Base-by-base conservation (phyloP, 2,329 filamentous ascomycete genomes). In the Penicillium sp. region DNA sequence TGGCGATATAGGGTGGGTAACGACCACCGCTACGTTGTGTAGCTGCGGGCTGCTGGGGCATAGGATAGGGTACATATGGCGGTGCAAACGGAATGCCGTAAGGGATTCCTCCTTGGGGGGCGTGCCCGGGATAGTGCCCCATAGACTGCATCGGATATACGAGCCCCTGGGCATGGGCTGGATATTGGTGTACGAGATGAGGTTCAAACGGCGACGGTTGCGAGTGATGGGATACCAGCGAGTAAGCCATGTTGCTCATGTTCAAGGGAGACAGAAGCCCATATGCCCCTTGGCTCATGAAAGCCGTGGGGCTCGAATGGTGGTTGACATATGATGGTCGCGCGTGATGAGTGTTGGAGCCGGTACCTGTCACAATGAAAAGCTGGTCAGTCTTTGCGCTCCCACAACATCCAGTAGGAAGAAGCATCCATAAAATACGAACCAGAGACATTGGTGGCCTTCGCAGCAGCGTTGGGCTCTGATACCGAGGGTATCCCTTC, bases 91-190 rank as follows among this genome's bases (percentile, higher is more conserved):
- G 53, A 18, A 56, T 27, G 18, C 48, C 54, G 44, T 55, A 63
- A 6, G 56, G 37, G 15, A 56, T 43, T 14, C 44, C 48, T 11
- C 48, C 48, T 14, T 40, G 51, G 4, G 48, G 23, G 13, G 34
- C 38, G 23, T 46, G 48, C 7, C 51, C 51, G 15, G 45, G 35
- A 39, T 53, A 63, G 20, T 51, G 52, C n/a, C 52, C 43, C 36
- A 59, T 45, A 10, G 58, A 50, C 13, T 53, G 56, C 27, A 64
- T 47, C 14, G 58, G 52, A 39, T 65, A 66, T 18, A 63, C 38
- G 15, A 59, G 39, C 5, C 57, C 58, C 25, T 59, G 58, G 5
- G 50, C 39, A 20, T 58, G 55, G 18, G 43, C 35, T 11, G 57
- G 30, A 17, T 58, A 64, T 28, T 57, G 56, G 26, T 58, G 59